These are phyloP conservation scores for Crepidotus variabilis DNA, from an alignment of 768 basidiomycete species.

Conservation along the genomic window DNA sequence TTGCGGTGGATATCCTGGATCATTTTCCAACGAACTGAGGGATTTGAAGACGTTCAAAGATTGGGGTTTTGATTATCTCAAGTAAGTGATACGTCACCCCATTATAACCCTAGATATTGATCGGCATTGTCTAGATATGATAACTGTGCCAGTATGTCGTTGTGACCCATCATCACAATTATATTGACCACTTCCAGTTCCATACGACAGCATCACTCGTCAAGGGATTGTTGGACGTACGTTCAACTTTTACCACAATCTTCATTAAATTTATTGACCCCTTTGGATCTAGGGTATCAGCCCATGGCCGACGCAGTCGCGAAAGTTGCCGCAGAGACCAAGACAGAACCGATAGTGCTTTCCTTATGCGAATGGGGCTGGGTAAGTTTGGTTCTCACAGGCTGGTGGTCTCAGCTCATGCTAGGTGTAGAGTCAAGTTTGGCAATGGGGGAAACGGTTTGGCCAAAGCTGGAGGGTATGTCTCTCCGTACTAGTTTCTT, in stretches of 20 bases:
- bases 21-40: slow-evolving; percentile 60
- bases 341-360: slow-evolving; percentile 52
- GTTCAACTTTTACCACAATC: slow-evolving; percentile 14
- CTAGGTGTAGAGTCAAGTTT: slow-evolving; percentile 48
- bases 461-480: slow-evolving; percentile 66
- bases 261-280: neutral
- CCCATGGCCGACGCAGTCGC: slow-evolving; percentile 60
- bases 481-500: neutral
- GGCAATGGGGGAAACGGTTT: slow-evolving; percentile 55
- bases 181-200: slow-evolving; percentile 29
- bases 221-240: slow-evolving; percentile 54
- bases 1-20: slow-evolving; percentile 61
- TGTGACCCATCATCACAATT: neutral
- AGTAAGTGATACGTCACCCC: slow-evolving; percentile 32
- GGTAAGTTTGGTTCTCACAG: slow-evolving; percentile 30
- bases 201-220: slow-evolving; percentile 52
- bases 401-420: neutral
- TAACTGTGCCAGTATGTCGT: slow-evolving; percentile 49
- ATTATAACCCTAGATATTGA: neutral
- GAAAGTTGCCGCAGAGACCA: slow-evolving; percentile 40
- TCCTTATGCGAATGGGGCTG: slow-evolving; percentile 70
- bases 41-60: slow-evolving; percentile 56
- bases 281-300: slow-evolving; percentile 46
- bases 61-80: slow-evolving; percentile 66
- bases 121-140: slow-evolving; percentile 42